Conservation (phyloP, 2,329 filamentous ascomycete genomes). For the Cadophora luteo-olivacea region DNA sequence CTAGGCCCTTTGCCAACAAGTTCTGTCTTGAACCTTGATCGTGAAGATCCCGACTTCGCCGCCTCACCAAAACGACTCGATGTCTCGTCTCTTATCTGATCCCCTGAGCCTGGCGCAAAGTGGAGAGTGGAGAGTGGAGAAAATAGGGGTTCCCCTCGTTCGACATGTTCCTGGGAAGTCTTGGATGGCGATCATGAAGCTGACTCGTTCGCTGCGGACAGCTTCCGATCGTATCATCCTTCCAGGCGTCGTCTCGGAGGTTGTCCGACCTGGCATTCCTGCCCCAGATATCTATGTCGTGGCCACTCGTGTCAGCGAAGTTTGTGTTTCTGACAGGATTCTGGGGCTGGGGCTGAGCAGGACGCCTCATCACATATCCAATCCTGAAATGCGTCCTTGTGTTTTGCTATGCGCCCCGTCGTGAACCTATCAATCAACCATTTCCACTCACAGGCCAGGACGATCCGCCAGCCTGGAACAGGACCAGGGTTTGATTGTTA, state of each 20-base stretch:
- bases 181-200: not conserved
- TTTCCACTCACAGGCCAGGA: not conserved
- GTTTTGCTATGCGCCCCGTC: not conserved
- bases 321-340: constrained; percentile 4
- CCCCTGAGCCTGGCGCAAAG: not conserved
- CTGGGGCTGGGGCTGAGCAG: constrained; percentile 20
- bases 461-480: constrained; percentile 23
- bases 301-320: not conserved
- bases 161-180: not conserved
- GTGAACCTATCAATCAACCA: constrained; percentile 21
- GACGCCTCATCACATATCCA: constrained; percentile 12
- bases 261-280: constrained; percentile 15
- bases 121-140: constrained; percentile 17
- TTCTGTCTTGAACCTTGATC: not conserved
- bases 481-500: not conserved
- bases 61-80: not conserved
- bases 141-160: constrained; percentile 16
- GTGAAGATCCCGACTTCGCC: not conserved
- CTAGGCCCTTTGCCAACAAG: not conserved
- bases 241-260: constrained; percentile 1
- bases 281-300: constrained; percentile 15
- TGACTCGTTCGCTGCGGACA: constrained; percentile 7
- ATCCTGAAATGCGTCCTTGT: not conserved
- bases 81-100: constrained; percentile 11
- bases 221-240: not conserved